phyloP scores from a whole-genome alignment of 306 rosid genomes.

The Begonia loranthoides region DNA sequence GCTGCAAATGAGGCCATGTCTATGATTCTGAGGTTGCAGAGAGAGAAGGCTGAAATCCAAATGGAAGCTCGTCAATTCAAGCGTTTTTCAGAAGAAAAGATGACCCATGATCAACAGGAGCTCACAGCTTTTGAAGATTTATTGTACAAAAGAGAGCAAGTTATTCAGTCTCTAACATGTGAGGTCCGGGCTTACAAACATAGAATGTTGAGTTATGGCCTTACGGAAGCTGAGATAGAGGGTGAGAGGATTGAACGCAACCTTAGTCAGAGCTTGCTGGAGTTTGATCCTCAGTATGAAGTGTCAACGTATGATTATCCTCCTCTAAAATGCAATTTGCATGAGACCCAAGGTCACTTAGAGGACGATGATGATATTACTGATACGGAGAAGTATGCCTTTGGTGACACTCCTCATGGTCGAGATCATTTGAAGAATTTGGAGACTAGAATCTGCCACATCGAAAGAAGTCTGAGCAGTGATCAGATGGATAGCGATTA shows the following conservation, averaged over 20 bases:
- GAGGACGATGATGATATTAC: conserved; percentile 42
- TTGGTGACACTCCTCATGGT: conserved; percentile 67
- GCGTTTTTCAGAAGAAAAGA: conserved; percentile 81
- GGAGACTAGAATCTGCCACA: conserved; percentile 64
- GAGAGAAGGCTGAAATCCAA: conserved; percentile 97
- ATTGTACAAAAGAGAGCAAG: conserved; percentile 83
- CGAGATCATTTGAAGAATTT: conserved; percentile 50
- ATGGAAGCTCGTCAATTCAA: conserved; percentile 98
- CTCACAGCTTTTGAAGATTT: conserved; percentile 62
- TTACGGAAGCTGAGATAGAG: conserved; percentile 58
- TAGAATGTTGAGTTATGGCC: conserved; percentile 88
- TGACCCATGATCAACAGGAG: conserved; percentile 82
- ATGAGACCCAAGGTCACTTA: conserved; percentile 27
- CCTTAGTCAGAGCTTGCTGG: conserved; percentile 16
- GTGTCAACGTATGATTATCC: conserved; percentile 63
- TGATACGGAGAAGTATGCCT: conserved; percentile 55
- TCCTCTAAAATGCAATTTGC: conserved; percentile 60
- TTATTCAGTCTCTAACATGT: conserved; percentile 72
- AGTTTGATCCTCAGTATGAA: conserved; percentile 39
- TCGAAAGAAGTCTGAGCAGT: conserved; percentile 64
- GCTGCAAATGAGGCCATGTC: conserved; percentile 99
- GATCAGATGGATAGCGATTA: conserved; percentile 50
- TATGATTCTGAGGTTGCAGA: conserved; percentile 90
- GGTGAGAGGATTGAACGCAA: conserved; percentile 19
- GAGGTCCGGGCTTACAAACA: conserved; percentile 89